phyloP scores from a whole-genome alignment of 2,329 filamentous ascomycete genomes.

The Trichocomaceae sp. region DNA sequence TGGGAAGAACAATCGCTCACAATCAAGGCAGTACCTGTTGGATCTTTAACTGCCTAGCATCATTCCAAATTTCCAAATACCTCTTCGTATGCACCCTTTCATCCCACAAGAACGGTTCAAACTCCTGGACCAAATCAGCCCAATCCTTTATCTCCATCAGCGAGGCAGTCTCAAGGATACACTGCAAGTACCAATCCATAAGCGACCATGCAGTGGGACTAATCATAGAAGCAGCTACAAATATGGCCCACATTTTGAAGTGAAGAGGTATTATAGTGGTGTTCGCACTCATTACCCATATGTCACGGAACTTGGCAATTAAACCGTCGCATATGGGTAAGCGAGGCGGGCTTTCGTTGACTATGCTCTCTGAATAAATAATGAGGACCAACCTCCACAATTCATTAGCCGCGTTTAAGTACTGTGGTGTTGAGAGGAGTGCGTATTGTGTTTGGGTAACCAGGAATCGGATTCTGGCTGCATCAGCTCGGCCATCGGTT shows the following conservation, averaged over 20 bases:
- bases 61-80: conserved; percentile 3
- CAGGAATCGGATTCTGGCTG: conserved; percentile 6
- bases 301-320: not conserved
- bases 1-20: too few relatives aligned
- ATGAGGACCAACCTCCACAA: not conserved
- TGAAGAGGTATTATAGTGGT: not conserved
- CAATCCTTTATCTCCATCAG: not conserved
- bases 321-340: conserved; percentile 5
- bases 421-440: not conserved
- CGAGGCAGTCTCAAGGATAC: not conserved
- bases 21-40: too few relatives aligned
- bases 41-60: not conserved
- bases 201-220: not conserved
- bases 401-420: not conserved
- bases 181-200: conserved; percentile 1
- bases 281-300: not conserved
- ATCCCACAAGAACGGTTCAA: conserved; percentile 7
- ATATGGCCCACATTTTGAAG: conserved; percentile 5
- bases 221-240: conserved; percentile 2
- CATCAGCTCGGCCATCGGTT: not conserved
- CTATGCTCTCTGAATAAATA: conserved; percentile 1
- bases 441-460: conserved; percentile 8
- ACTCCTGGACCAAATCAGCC: not conserved
- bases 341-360: not conserved
- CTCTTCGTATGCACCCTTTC: not conserved